Evolutionary conservation across 257 asterid species (phyloP).

Genomic region (Penstemon davidsonii): DNA sequence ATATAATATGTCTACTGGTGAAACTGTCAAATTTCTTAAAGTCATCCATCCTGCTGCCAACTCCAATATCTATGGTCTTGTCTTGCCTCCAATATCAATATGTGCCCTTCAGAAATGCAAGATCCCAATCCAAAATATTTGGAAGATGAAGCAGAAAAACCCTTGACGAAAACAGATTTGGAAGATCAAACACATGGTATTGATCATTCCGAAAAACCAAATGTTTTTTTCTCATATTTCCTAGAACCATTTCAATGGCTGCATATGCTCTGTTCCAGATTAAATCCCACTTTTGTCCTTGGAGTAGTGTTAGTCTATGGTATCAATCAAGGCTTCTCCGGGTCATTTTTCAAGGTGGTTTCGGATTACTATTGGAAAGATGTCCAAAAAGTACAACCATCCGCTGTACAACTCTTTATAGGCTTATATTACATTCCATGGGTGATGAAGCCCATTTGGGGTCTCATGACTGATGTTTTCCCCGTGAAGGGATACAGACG

Average conservation of each 20-base stretch:
- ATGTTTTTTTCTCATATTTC: constrained; percentile 13
- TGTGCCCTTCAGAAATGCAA: constrained; percentile 33
- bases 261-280: constrained; percentile 47
- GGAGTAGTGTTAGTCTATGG: constrained; percentile 58
- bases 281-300: constrained; percentile 56
- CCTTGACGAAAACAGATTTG: constrained; percentile 20
- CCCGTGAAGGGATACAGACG: constrained; percentile 56
- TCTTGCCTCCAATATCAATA: constrained; percentile 3
- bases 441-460: constrained; percentile 74
- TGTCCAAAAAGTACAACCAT: constrained; percentile 67
- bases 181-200: not conserved
- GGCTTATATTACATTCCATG: constrained; percentile 65
- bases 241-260: constrained; percentile 60
- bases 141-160: constrained; percentile 27
- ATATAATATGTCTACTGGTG: too few species aligned
- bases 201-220: not conserved
- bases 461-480: constrained; percentile 58
- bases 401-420: constrained; percentile 52
- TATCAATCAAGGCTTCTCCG: constrained; percentile 58
- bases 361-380: constrained; percentile 77
- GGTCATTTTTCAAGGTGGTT: constrained; percentile 55
- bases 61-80: constrained; percentile 31
- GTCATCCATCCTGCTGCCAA: not conserved
- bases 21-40: not conserved
- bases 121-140: constrained; percentile 28